A percentile compares a stretch with the other conserved stretches of the same genome.
These are phyloP conservation scores for Citrus glauca DNA, from an alignment of 345 rosid genomes.

Conservation along the genomic window DNA sequence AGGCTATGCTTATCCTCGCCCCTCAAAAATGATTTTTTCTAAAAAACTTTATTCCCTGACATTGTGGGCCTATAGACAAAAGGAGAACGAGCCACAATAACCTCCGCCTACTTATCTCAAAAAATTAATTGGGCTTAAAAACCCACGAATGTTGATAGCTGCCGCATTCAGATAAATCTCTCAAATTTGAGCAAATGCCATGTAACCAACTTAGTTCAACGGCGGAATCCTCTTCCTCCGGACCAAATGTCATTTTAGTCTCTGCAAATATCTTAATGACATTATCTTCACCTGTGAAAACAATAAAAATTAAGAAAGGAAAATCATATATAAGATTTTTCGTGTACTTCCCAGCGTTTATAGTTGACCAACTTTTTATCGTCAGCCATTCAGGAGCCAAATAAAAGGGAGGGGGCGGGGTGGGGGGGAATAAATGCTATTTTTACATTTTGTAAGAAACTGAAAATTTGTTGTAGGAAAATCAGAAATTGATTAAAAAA, in stretches of 20 bases:
- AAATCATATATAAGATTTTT: not conserved
- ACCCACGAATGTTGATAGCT: too few species aligned
- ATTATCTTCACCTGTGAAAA: slow-evolving; percentile 12
- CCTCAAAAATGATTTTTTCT: too few species aligned
- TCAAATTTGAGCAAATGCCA: too few species aligned
- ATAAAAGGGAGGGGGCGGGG: too few species aligned
- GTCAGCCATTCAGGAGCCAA: not conserved
- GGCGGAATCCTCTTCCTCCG: not conserved
- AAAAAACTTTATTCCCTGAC: not conserved
- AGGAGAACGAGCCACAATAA: not conserved
- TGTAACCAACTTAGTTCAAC: not conserved
- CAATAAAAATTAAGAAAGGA: not conserved
- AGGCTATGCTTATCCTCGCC: too few species aligned
- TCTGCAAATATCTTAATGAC: not conserved
- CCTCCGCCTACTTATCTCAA: not conserved
- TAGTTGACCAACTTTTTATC: not conserved
- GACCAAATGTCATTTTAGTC: not conserved
- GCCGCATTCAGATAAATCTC: too few species aligned
- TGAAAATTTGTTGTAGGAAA: too few species aligned
- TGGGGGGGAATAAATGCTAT: too few species aligned
- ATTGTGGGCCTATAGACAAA: not conserved
- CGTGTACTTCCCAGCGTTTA: not conserved
- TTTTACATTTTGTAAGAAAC: too few species aligned
- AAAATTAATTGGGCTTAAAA: not conserved
- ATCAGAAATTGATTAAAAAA: too few species aligned